Evolutionary conservation across 192 early-diverging fungal genomes (phyloP), one percentile per base, ranked within the genome.

Genomic region (Pecoramyces ruminantium): DNA sequence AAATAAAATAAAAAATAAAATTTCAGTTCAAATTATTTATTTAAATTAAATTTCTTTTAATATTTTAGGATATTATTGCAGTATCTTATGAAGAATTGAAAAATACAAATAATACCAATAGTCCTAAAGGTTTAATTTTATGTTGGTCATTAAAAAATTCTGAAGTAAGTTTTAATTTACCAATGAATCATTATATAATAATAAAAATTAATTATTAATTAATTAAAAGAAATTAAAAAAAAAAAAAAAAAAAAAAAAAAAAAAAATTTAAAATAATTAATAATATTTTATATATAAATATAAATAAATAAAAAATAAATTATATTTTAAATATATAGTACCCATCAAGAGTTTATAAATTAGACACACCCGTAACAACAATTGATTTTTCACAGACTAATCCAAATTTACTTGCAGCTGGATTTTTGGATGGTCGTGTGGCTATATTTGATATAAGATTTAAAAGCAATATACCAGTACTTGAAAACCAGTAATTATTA

Each of bases 121-220:
- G 82, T 8, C 78, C 80, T 12, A 78, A 85, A 18, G 90, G 90
- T 0, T 80, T 91, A 28, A 82, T 91, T 29, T 79, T 88, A 18
- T 89, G 87, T 79, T 91, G 90, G 90, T 87, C 85, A 14, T 67
- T 86, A 17, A 90, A 90, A 39, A 91, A 91, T 78, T 88, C 88
- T 4, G 90, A 91, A 82, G 88, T 90, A 39, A n/a, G 30, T 34
- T 34, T 6, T 34, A 34, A 34, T 34, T 34, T 34, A 34, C 30
- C 30, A 6, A 6, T 34, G 3, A 34, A 34, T 34, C n/a, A n/a
- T n/a, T n/a, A n/a, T n/a, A n/a, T n/a, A n/a, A n/a, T n/a, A n/a
- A n/a, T n/a, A n/a, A n/a, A n/a, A n/a, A n/a, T n/a, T n/a, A n/a
- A n/a, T n/a, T n/a, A n/a, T n/a, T n/a, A n/a, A n/a, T n/a, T n/a